A percentile compares a stretch with the other conserved stretches of the same genome.
Evolutionary conservation across 305 asterid genomes (phyloP).

Genomic region (Galium porrigens): DNA sequence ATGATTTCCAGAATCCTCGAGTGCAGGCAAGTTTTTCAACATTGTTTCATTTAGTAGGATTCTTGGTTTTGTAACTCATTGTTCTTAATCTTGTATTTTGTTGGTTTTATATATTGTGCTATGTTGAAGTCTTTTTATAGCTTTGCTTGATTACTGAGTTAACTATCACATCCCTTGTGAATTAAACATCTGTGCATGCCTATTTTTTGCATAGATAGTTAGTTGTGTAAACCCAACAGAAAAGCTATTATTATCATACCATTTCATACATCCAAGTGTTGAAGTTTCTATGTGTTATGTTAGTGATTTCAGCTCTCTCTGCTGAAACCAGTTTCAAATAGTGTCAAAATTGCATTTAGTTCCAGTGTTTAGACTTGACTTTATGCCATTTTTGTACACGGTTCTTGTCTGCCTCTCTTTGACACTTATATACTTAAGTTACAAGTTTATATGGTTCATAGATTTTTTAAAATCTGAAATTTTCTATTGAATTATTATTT

Average conservation of each 20-base stretch:
- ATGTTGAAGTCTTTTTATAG: not conserved
- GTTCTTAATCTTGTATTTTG: not conserved
- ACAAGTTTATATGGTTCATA: not conserved
- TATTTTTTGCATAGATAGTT: not conserved
- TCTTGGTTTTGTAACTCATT: not conserved
- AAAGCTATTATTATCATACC: not conserved
- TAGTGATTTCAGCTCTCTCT: not conserved
- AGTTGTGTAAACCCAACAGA: not conserved
- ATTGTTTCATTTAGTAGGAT: not conserved
- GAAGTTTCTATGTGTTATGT: not conserved
- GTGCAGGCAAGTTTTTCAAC: slow-evolving; percentile 50
- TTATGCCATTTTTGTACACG: not conserved
- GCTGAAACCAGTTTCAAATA: not conserved
- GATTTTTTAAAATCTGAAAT: not conserved
- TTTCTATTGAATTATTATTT: slow-evolving; percentile 4
- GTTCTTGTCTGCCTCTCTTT: not conserved
- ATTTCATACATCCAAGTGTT: not conserved
- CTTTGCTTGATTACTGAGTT: not conserved
- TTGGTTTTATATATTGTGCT: not conserved
- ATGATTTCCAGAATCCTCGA: slow-evolving; percentile 83
- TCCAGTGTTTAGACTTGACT: not conserved
- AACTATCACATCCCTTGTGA: not conserved
- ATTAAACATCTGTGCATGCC: not conserved
- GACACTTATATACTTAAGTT: not conserved
- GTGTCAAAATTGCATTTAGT: not conserved